Percentiles rank a stretch among this genome's conserved stretches.
Evolutionary conservation across 1,139 yeast species (phyloP).

Genomic region (Suzukiozyma palmioleophila): DNA sequence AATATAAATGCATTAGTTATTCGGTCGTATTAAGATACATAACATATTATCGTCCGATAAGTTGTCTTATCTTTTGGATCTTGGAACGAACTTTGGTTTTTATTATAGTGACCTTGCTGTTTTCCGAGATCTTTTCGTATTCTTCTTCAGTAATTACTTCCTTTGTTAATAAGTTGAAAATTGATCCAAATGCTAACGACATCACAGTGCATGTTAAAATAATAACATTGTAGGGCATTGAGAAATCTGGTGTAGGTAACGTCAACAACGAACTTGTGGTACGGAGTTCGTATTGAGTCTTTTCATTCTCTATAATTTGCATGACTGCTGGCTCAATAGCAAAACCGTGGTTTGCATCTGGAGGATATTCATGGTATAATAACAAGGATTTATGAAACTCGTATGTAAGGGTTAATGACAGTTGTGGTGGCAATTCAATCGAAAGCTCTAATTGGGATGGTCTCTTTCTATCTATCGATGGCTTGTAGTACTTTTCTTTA

Average conservation of each 20-base stretch:
- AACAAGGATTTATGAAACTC: constrained; percentile 85
- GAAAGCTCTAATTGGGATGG: constrained; percentile 81
- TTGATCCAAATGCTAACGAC: constrained; percentile 86
- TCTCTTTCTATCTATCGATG: constrained; percentile 74
- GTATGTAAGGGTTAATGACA: constrained; percentile 62
- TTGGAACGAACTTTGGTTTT: constrained; percentile 12
- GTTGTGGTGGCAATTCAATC: constrained; percentile 58
- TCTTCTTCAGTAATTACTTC: constrained; percentile 75
- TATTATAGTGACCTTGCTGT: constrained; percentile 20
- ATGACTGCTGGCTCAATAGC: constrained; percentile 88
- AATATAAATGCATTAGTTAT: not conserved
- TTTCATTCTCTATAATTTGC: constrained; percentile 39
- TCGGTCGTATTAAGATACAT: not conserved
- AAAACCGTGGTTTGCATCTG: constrained; percentile 98
- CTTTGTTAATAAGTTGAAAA: constrained; percentile 75
- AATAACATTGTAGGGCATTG: constrained; percentile 98
- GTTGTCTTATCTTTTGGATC: constrained; percentile 7
- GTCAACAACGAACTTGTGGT: constrained; percentile 82
- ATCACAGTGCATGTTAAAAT: constrained; percentile 90
- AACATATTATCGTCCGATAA: constrained; percentile 2
- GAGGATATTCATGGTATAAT: constrained; percentile 89
- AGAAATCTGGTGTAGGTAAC: constrained; percentile 95
- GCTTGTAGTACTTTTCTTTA: constrained; percentile 57
- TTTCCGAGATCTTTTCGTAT: constrained; percentile 41
- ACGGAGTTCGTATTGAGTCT: constrained; percentile 52